phyloP scores from a whole-genome alignment of 2,329 filamentous ascomycete genomes.

The Aphanoascus verrucosus region DNA sequence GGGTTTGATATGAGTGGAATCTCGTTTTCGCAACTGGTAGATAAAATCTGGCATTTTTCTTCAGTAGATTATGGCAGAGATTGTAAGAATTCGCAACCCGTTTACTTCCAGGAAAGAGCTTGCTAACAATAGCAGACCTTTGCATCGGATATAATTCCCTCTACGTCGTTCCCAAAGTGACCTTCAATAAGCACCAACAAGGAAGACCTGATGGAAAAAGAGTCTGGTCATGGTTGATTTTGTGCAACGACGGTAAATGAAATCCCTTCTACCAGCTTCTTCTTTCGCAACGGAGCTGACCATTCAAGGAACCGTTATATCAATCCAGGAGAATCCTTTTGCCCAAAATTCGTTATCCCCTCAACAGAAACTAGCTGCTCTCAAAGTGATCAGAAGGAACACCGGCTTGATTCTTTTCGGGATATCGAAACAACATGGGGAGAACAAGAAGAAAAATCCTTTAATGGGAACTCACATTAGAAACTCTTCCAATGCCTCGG shows the following conservation, averaged over 20 bases:
- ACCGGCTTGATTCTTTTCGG: constrained; percentile 52
- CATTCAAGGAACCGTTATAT: constrained; percentile 52
- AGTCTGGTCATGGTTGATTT: constrained; percentile 60
- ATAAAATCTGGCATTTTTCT: constrained; percentile 65
- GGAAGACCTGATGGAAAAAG: constrained; percentile 41
- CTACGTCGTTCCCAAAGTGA: constrained; percentile 39
- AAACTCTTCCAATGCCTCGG: constrained; percentile 24
- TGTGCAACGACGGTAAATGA: constrained; percentile 52
- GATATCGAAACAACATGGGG: constrained; percentile 45
- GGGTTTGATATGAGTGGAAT: constrained; percentile 23
- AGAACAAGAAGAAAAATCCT: constrained; percentile 38
- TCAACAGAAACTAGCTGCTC: constrained; percentile 22
- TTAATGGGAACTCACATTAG: constrained; percentile 41
- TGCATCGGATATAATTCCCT: constrained; percentile 60
- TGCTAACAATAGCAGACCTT: constrained; percentile 40
- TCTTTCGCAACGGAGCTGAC: constrained; percentile 9
- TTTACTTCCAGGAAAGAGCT: background rate
- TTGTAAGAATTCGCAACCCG: constrained; percentile 36
- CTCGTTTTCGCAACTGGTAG: constrained; percentile 50
- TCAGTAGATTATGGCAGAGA: constrained; percentile 57
- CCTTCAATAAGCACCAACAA: constrained; percentile 23
- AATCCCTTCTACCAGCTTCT: background rate
- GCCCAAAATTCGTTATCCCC: constrained; percentile 29
- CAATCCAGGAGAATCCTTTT: constrained; percentile 54
- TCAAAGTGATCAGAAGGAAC: constrained; percentile 43